A percentile compares a stretch with the other conserved stretches of the same genome.
Conservation (phyloP, 371 early-diverging fungal species). For the Actinomortierella wolfii region DNA sequence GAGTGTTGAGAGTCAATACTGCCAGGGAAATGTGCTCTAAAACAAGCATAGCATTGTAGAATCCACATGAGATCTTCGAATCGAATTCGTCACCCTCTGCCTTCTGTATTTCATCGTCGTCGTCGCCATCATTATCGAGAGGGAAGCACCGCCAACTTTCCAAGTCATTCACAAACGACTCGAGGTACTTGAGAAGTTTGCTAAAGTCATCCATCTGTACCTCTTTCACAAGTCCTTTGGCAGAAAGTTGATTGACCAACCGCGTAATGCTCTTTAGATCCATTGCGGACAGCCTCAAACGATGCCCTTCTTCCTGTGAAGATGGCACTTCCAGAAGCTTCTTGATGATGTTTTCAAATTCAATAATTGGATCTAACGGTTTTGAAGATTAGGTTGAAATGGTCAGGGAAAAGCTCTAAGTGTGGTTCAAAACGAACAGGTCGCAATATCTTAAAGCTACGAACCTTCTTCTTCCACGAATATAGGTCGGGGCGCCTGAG, state of each 20-base stretch:
- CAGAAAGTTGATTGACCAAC: slow-evolving; percentile 10
- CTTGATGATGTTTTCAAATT: slow-evolving; percentile 12
- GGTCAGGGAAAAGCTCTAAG: too few relatives aligned
- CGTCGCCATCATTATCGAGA: background rate
- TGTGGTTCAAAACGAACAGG: too few relatives aligned
- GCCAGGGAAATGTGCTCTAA: slow-evolving; percentile 22
- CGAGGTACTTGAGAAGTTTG: slow-evolving; percentile 20
- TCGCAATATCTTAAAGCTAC: too few relatives aligned
- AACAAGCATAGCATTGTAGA: background rate
- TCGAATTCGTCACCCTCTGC: background rate
- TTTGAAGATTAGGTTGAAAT: background rate
- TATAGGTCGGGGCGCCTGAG: too few relatives aligned
- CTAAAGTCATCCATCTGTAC: slow-evolving; percentile 18
- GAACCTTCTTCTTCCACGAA: too few relatives aligned
- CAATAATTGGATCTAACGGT: background rate
- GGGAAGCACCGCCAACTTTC: background rate
- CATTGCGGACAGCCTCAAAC: background rate
- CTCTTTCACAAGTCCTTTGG: slow-evolving; percentile 3
- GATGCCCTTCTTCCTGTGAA: background rate
- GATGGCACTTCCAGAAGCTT: slow-evolving; percentile 4
- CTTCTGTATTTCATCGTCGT: background rate
- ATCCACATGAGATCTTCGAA: background rate
- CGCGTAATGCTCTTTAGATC: slow-evolving; percentile 17
- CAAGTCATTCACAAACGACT: slow-evolving; percentile 10
- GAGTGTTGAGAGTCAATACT: slow-evolving; percentile 13